phyloP scores from a whole-genome alignment of 257 asterid genomes.

The Catharanthus roseus region DNA sequence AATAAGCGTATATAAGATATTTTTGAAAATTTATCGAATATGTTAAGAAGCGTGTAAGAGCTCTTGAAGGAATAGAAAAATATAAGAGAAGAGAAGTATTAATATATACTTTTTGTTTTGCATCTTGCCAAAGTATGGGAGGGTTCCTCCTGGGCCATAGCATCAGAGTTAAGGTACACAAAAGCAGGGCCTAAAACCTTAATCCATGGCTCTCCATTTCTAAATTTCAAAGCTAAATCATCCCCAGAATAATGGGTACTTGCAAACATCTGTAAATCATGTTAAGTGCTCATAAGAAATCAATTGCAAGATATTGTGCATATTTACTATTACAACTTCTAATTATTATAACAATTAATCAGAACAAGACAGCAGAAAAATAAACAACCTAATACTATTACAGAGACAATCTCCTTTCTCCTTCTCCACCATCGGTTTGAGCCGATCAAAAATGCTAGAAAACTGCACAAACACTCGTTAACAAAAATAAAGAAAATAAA shows the following conservation, averaged over 20 bases:
- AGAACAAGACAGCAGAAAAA: no score
- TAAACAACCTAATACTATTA: no score
- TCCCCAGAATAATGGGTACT: conserved; percentile 65
- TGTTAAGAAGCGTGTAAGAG: not conserved
- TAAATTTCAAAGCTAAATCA: conserved; percentile 36
- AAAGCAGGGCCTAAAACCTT: conserved; percentile 63
- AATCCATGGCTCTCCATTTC: conserved; percentile 50
- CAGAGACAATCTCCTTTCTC: no score
- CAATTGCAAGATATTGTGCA: no score
- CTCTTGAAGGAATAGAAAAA: not conserved
- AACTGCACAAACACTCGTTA: no score
- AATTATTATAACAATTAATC: no score
- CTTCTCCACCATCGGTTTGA: no score
- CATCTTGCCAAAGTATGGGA: conserved; percentile 56
- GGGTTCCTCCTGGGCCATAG: conserved; percentile 29
- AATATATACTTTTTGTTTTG: conserved; percentile 43
- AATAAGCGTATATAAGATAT: not conserved
- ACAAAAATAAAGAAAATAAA: no score
- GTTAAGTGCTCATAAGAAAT: not conserved
- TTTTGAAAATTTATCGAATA: not conserved
- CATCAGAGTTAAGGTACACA: conserved; percentile 45
- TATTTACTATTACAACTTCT: no score
- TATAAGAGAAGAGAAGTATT: not conserved
- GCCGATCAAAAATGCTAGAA: no score
- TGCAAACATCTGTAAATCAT: conserved; percentile 44